Evolutionary conservation across 2,329 filamentous ascomycete species (phyloP), one percentile per base, ranked within the genome.

Genomic region (Nigrospora sphaerica): DNA sequence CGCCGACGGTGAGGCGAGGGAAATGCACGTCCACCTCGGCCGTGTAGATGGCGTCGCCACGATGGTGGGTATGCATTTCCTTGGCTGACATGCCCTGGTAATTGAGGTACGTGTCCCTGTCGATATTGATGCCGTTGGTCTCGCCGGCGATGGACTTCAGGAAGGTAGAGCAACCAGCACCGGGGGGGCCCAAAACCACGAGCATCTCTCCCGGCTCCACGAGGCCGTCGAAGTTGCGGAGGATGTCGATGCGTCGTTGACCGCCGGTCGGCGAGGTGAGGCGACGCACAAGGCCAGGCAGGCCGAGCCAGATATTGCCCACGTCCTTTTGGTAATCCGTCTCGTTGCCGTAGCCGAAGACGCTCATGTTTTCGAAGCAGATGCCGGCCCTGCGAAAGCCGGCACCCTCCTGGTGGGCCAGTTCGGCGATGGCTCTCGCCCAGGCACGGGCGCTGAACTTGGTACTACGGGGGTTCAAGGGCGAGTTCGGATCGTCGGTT

Each of bases 321-420:
- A 85, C 79, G 52, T 83, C 75, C 64, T 81, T 83, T 59, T 88
- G 85, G 63, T 83, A 88, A 61, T 88, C 84, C 1, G 83, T 86
- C 1, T 78, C 71, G 36, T 74, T 75, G 40, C 83, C 83, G 55
- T 75, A 87, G 37, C 84, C 83, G 57, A 81, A 80, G 9, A 86
- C 81, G 50, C 78, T 86, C 47, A 88, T 68, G 57, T 86, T 75
- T 62, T 79, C 76, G 67, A 84, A 88, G 44, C 75, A 72, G 41
- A 88, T 72, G 39, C 85, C 84, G 1, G 79, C 74, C 12, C 77
- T 78, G 55, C 83, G 76, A 61, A 80, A 80, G 42, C 78, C 81
- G 48, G 77, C 73, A 49, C 65, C 70, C 28, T 71, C 68, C 9
- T 59, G 53, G 2, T 51, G 49, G 40, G 54, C 56, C 48, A 78